A percentile compares a stretch with the other conserved stretches of the same genome.
Evolutionary conservation across 2,329 filamentous ascomycete species (phyloP).

Genomic region (Bretziella fagacearum): DNA sequence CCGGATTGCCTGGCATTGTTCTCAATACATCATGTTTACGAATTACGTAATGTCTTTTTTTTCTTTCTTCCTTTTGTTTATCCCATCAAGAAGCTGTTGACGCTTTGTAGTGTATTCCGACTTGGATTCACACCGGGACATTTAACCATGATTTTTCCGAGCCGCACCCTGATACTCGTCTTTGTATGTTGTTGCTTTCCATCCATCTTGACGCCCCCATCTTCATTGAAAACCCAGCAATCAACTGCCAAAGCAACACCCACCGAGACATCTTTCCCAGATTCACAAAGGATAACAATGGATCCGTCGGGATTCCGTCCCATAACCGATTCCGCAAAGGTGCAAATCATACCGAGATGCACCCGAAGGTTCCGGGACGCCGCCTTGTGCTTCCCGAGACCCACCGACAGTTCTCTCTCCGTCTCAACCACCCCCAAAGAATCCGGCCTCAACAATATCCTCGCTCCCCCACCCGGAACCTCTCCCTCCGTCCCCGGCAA

Average conservation of each 20-base stretch:
- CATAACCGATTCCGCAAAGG: constrained; percentile 28
- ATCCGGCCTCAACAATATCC: no score
- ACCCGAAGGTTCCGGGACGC: constrained; percentile 70
- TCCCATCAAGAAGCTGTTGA: constrained; percentile 78
- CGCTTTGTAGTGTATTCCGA: constrained; percentile 69
- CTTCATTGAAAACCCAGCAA: constrained; percentile 53
- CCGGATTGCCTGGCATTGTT: no score
- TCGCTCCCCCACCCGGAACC: no score
- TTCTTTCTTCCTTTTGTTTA: constrained; percentile 8
- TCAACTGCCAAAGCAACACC: constrained; percentile 60
- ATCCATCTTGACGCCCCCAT: constrained; percentile 30
- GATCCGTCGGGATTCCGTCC: background rate
- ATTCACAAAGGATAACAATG: constrained; percentile 52
- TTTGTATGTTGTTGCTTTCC: constrained; percentile 42
- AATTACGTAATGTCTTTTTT: no score
- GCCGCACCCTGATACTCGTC: constrained; percentile 52
- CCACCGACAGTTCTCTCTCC: no score
- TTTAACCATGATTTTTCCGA: constrained; percentile 68
- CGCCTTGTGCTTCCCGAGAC: constrained; percentile 53
- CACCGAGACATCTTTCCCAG: constrained; percentile 64
- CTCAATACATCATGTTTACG: no score
- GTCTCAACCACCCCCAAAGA: no score
- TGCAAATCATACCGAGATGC: constrained; percentile 45
- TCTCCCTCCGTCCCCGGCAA: no score
- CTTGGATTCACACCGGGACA: constrained; percentile 71